A percentile compares a stretch with the other conserved stretches of the same genome.
phyloP scores from a whole-genome alignment of 2,329 filamentous ascomycete species.

The Colletotrichum scovillei region DNA sequence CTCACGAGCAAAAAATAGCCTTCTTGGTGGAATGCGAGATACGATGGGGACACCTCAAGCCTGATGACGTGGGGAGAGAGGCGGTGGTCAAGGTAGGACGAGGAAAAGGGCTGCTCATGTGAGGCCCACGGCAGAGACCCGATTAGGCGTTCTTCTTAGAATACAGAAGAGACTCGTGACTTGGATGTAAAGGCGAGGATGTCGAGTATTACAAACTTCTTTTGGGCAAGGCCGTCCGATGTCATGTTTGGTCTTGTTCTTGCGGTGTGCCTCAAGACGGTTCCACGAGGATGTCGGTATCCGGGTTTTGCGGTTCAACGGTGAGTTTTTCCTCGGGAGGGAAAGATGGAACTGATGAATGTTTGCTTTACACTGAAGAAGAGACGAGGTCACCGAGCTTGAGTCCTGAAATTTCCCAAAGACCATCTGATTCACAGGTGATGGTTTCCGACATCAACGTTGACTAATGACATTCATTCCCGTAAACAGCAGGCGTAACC shows the following conservation, averaged over 20 bases:
- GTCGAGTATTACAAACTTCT: background rate
- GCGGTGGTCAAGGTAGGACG: background rate
- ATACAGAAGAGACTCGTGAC: background rate
- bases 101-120: background rate
- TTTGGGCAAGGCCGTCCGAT: too few relatives aligned
- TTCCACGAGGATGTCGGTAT: constrained; percentile 16
- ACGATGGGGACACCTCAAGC: background rate
- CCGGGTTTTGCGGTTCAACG: background rate
- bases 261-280: constrained; percentile 12
- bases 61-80: background rate
- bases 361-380: background rate
- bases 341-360: too few relatives aligned
- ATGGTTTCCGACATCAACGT: background rate
- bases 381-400: too few relatives aligned
- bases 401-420: background rate
- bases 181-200: background rate
- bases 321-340: background rate
- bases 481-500: rapidly evolving
- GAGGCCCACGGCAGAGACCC: background rate
- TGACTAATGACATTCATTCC: too few relatives aligned
- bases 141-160: background rate
- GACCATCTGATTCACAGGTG: background rate
- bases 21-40: background rate
- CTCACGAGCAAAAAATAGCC: background rate
- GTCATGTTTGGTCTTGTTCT: background rate